These are phyloP conservation scores for Solanum paucissectum DNA, from an alignment of 257 asterid genomes.

Conservation along the genomic window DNA sequence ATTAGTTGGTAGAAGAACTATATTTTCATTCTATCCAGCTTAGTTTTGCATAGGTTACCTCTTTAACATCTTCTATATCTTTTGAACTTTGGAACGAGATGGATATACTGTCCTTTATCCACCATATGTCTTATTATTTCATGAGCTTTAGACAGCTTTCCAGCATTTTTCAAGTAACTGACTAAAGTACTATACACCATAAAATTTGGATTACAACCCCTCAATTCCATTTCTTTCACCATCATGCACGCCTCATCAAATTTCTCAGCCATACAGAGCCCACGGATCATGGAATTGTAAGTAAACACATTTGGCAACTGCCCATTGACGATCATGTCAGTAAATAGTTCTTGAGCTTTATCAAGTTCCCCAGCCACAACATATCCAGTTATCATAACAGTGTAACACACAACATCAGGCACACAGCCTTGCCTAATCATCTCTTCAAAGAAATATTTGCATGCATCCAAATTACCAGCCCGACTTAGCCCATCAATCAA, in stretches of 20 bases:
- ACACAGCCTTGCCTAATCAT: constrained; percentile 53
- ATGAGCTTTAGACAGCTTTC: constrained; percentile 69
- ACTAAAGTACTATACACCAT: constrained; percentile 88
- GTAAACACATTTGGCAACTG: constrained; percentile 91
- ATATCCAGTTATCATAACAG: constrained; percentile 84
- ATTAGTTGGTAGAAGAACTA: neutral
- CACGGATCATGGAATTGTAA: constrained; percentile 89
- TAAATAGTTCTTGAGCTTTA: constrained; percentile 52
- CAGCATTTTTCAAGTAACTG: constrained; percentile 66
- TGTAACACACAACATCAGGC: constrained; percentile 88
- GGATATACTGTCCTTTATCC: constrained; percentile 67
- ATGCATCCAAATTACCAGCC: constrained; percentile 84
- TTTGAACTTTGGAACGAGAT: constrained; percentile 61
- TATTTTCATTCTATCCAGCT: neutral
- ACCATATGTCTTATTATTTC: constrained; percentile 65
- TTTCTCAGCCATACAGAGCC: constrained; percentile 64
- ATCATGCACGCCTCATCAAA: constrained; percentile 73
- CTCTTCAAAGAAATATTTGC: constrained; percentile 65
- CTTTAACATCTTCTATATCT: constrained; percentile 57
- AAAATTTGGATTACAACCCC: constrained; percentile 86
- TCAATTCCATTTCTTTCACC: constrained; percentile 83
- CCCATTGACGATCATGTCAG: constrained; percentile 54
- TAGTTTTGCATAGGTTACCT: neutral
- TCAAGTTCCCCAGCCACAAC: constrained; percentile 64
- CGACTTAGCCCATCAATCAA: constrained; percentile 90